Conservation (phyloP, 2,329 filamentous ascomycete genomes). For the Botrytis deweyae region DNA sequence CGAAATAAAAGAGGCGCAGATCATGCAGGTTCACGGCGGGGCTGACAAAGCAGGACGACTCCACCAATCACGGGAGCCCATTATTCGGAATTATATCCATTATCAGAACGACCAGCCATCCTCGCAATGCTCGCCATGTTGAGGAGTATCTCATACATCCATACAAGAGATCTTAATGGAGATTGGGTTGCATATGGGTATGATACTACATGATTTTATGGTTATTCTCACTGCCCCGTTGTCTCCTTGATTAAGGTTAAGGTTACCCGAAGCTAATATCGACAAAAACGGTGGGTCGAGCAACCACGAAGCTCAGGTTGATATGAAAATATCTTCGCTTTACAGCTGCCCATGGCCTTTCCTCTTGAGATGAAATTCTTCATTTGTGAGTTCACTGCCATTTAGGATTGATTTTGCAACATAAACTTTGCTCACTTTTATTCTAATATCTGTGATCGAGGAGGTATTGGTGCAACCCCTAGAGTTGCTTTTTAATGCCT, state of each 20-base stretch:
- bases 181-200: neutral
- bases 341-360: neutral
- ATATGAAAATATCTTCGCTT: neutral
- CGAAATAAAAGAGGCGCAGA: neutral
- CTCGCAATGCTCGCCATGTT: neutral
- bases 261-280: neutral
- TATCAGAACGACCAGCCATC: neutral
- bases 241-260: too few species aligned
- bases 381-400: too few species aligned
- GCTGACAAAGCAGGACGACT: neutral
- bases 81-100: neutral
- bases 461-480: neutral
- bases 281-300: neutral
- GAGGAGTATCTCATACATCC: neutral
- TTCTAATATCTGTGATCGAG: neutral
- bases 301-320: neutral
- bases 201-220: neutral
- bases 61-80: neutral
- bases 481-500: neutral
- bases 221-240: neutral
- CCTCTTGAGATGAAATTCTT: neutral
- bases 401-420: neutral
- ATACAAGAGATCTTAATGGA: neutral
- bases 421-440: neutral
- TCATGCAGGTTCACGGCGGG: neutral